These are phyloP conservation scores for Boletus rufocinnamomeus DNA, from an alignment of 768 basidiomycete species.

Conservation along the genomic window DNA sequence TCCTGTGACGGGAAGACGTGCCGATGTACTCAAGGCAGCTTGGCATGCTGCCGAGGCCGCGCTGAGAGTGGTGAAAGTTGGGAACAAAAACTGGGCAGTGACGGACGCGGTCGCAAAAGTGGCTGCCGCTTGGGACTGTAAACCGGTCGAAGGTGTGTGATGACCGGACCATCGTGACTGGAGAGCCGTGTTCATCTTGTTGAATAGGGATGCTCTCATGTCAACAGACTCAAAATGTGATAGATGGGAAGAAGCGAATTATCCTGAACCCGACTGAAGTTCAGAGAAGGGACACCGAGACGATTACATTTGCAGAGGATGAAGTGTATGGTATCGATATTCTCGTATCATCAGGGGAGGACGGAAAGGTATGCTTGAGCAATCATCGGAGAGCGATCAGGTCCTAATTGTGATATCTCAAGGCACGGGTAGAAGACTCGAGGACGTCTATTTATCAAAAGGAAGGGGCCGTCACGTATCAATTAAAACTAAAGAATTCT, in stretches of 20 bases:
- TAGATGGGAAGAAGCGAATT: conserved; percentile 95
- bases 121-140: conserved; percentile 75
- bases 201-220: conserved; percentile 87
- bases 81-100: conserved; percentile 93
- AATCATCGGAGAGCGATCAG: background rate
- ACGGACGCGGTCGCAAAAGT: conserved; percentile 83
- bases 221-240: conserved; percentile 91
- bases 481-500: conserved; percentile 97
- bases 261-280: conserved; percentile 85
- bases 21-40: conserved; percentile 92
- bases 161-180: background rate
- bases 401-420: conserved; percentile 5
- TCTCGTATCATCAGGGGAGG: conserved; percentile 81
- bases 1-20: conserved; percentile 82
- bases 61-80: conserved; percentile 87
- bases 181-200: background rate
- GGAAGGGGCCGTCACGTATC: conserved; percentile 84
- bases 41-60: conserved; percentile 92
- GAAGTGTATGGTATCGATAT: conserved; percentile 97
- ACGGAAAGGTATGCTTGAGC: conserved; percentile 71
- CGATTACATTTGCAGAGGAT: conserved; percentile 83
- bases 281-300: conserved; percentile 85
- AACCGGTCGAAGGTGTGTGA: conserved; percentile 85
- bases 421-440: conserved; percentile 90
- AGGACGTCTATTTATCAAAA: conserved; percentile 93